Base-by-base conservation (phyloP, 352 stramenopile genomes). In the Globisporangium nunn region DNA sequence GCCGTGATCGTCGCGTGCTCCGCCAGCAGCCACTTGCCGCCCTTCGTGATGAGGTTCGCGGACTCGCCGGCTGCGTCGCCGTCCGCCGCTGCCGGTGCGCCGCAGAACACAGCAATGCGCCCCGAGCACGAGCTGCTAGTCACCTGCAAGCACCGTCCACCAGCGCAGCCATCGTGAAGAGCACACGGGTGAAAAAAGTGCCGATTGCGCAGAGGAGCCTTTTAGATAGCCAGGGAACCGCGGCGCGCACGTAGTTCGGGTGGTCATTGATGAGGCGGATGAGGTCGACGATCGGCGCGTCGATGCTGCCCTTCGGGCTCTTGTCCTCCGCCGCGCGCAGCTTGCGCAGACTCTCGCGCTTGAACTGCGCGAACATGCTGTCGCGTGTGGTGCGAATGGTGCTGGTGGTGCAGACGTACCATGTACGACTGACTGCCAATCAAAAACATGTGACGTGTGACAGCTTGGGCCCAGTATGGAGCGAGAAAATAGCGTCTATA, bases 51-150 rank as follows among this genome's bases (percentile, higher is more conserved):
- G 52, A 93, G 59, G 57, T 91, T 66, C 50, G 64, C 60, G 11
- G 58, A 55, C 50, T 50, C 68, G 10, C 17, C 35, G 6, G 50
- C 31, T 17, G 58, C 18, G 1, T 53, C 40, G 14, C 39, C 35
- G 35, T 62, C n/a, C 43, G 17, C 40, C n/a, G 29, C 31, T 28
- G 54, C 64, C 52, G 67, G 64, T 61, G 84, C 65, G 30, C 78
- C 79, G 23, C 79, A 81, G 64, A 96, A 97, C 12, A 97, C 64
- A 4, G 82, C 81, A 45, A 97, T 96, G 18, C 91, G 83, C 12
- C 91, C 91, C 1, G 84, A 96, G 64, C 91, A 97, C 17, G 85
- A 96, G 66, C 84, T 96, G 44, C 87, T 97, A 1, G 88, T 97
- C 53, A 96, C 84, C 84, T 93, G 44, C 28, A 33, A 35, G 8